Base-by-base conservation (phyloP, 768 basidiomycete genomes). In the Cystofilobasidium capitatum region DNA sequence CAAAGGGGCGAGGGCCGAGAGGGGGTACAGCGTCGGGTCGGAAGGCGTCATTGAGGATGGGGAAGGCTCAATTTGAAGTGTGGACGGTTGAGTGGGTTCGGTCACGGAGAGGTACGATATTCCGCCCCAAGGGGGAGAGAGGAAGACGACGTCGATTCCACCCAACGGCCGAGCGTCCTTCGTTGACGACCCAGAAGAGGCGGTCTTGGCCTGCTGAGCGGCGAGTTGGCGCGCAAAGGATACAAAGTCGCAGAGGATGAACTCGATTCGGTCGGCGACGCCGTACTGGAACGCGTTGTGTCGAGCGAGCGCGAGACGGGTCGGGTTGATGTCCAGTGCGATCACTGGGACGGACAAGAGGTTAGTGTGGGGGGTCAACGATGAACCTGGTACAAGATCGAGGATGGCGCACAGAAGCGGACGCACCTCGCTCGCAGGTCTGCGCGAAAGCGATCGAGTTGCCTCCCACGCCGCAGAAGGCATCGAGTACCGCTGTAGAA, bases 51-150 rank as follows among this genome's bases (percentile, higher is more conserved):
- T 36, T 35, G 45, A 65, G 59, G 14, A 55, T 24, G 58, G 40
- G 40, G 45, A 58, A 39, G 57, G 39, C 55, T 24, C 37, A 39
- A 26, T 13, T 47, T 26, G 58, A 24, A 36, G 42, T 24, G 40
- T 17, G 16, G 65, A 51, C 49, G 31, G 49, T n/a, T 51, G 24
- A 57, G 71, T 69, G 37, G 61, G 37, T 16, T 63, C 10, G 49
- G 59, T 33, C 71, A 69, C n/a, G 73, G 79, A 76, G 44, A 88
- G 78, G 71, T 89, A 90, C 0, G 81, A 80, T 4, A 86, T 88
- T n/a, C 89, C 89, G 68, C 93, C 93, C 93, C 93, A 96, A 0
- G 93, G 93, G 0, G 93, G 92, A 71, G 90, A 92, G 57, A 96
- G 83, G 74, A 97, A 96, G 20, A 94, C 85, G 16, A 89, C 87